Percentiles rank a stretch among this genome's conserved stretches.
phyloP scores from a whole-genome alignment of 768 basidiomycete species.

The Trametes cinnabarina region DNA sequence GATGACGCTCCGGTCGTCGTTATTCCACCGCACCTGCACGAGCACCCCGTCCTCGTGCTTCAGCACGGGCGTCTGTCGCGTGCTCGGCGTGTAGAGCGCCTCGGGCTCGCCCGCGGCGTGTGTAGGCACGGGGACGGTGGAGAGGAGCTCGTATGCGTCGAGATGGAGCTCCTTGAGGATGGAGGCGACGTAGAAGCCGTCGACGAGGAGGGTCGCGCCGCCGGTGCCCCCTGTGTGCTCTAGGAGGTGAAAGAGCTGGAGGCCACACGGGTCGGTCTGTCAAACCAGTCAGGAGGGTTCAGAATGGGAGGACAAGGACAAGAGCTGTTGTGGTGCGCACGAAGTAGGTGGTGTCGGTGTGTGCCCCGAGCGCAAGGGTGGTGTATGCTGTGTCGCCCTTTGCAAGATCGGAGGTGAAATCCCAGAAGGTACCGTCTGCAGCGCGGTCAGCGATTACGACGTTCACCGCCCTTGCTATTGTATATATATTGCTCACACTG shows the following conservation, averaged over 20 bases:
- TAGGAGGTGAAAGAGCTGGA: slow-evolving; percentile 94
- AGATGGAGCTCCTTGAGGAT: slow-evolving; percentile 74
- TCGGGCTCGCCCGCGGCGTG: slow-evolving; percentile 84
- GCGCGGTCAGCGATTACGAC: neutral
- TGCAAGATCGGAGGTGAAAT: slow-evolving; percentile 88
- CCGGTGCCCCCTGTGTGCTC: slow-evolving; percentile 79
- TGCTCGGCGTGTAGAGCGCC: slow-evolving; percentile 52
- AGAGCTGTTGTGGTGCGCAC: slow-evolving; percentile 37
- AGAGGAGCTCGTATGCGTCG: slow-evolving; percentile 64
- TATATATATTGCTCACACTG: slow-evolving; percentile 56
- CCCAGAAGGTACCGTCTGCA: slow-evolving; percentile 93
- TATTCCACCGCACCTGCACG: slow-evolving; percentile 87
- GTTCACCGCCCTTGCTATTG: too few species aligned
- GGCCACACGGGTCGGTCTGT: slow-evolving; percentile 90
- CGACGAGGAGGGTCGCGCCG: slow-evolving; percentile 88
- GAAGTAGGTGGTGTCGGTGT: slow-evolving; percentile 77
- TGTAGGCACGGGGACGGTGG: slow-evolving; percentile 65
- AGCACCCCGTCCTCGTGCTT: slow-evolving; percentile 71
- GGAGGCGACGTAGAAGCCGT: slow-evolving; percentile 90
- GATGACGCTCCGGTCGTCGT: slow-evolving; percentile 87
- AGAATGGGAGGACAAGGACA: neutral
- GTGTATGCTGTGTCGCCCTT: slow-evolving; percentile 96
- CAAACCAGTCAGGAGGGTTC: neutral
- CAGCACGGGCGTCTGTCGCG: slow-evolving; percentile 61
- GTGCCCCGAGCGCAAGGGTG: slow-evolving; percentile 79